phyloP scores from a whole-genome alignment of 169 alveolate species.

The Plasmodium relictum region DNA sequence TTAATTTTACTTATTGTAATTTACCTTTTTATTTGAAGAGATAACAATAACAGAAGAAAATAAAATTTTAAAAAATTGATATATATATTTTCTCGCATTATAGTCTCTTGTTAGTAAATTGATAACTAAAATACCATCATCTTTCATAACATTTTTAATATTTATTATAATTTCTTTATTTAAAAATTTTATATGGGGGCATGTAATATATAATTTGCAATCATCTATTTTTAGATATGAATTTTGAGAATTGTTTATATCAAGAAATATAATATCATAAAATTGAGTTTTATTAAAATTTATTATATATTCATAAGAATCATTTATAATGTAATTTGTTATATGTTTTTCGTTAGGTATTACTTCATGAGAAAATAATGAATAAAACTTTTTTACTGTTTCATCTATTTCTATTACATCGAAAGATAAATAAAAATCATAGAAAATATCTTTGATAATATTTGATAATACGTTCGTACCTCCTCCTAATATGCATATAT shows the following conservation, averaged over 20 bases:
- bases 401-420: conserved; percentile 73
- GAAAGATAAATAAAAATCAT: conserved; percentile 23
- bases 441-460: conserved; percentile 46
- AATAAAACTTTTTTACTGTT: conserved; percentile 34
- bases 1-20: not conserved
- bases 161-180: conserved; percentile 11
- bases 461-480: conserved; percentile 76
- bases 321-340: conserved; percentile 56
- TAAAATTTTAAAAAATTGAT: conserved; percentile 19
- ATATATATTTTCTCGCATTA: conserved; percentile 36
- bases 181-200: conserved; percentile 58
- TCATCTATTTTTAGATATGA: conserved; percentile 41
- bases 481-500: conserved; percentile 75
- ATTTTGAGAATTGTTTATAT: conserved; percentile 67
- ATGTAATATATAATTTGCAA: conserved; percentile 35
- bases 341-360: conserved; percentile 15
- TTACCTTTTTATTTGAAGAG: conserved; percentile 55
- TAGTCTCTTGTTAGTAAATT: conserved; percentile 65
- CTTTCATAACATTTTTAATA: conserved; percentile 48
- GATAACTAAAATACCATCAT: conserved; percentile 49
- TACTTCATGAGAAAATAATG: conserved; percentile 29
- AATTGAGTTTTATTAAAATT: conserved; percentile 12
- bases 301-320: conserved; percentile 51
- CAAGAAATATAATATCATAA: conserved; percentile 67
- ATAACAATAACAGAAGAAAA: conserved; percentile 43